Evolutionary conservation across 2,329 filamentous ascomycete species (phyloP).

Genomic region (Pseudogymnoascus sp.): DNA sequence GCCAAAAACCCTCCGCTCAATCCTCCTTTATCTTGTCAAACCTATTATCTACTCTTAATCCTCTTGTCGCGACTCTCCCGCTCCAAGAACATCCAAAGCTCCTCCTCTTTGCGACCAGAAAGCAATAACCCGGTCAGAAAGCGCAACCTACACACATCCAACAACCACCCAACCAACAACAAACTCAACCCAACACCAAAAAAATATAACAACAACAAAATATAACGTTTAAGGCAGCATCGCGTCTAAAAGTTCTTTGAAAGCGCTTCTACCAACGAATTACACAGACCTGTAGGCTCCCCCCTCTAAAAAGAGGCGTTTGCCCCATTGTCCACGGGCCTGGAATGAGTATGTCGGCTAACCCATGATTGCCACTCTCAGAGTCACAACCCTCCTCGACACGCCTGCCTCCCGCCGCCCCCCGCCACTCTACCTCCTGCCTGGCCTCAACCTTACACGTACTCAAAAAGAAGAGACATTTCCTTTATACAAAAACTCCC

Average conservation of each 20-base stretch:
- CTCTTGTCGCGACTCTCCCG: not conserved
- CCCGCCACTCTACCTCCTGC: not conserved
- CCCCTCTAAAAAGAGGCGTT: not conserved
- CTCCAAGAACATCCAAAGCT: not conserved
- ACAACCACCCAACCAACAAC: not conserved
- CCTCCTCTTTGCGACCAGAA: not conserved
- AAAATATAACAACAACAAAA: not conserved
- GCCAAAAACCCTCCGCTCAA: not conserved
- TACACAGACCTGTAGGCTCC: not conserved
- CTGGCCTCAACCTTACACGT: conserved; percentile 1
- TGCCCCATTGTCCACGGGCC: not conserved
- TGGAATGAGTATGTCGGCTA: not conserved
- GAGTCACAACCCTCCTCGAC: not conserved
- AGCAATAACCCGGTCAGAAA: not conserved
- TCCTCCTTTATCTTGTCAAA: not conserved
- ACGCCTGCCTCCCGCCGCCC: not conserved
- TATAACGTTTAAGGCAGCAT: not conserved
- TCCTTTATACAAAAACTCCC: conserved; percentile 5
- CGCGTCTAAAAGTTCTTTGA: not conserved
- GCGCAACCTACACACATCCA: not conserved
- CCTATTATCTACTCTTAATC: not conserved
- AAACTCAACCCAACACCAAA: not conserved
- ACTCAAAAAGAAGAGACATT: conserved; percentile 5
- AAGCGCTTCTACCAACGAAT: not conserved
- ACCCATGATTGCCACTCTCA: not conserved